Base-by-base conservation (phyloP, 805 yeast genomes). In the Yarrowia keelungensis region DNA sequence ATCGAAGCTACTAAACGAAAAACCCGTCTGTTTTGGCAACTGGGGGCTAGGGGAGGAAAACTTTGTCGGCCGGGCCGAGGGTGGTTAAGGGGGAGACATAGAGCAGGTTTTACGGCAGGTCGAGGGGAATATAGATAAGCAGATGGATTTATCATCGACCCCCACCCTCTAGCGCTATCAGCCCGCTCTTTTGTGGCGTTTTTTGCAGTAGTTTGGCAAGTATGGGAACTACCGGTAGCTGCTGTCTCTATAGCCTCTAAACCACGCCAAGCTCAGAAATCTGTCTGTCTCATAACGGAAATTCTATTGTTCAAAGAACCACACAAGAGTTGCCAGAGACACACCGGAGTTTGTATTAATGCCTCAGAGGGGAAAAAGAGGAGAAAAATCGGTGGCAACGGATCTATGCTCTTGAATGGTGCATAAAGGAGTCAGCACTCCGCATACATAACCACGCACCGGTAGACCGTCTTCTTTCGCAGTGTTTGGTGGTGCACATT, bases 1-100 rank as follows among this genome's bases (percentile, higher is more conserved):
- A 56, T 56, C 62, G 62, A 56, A 56, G 62, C 39, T 41, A 36
- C 62, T 42, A 56, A 56, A 56, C 62, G 46, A 56, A 56, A 41
- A 41, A 38, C 22, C 3, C 14, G 49, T 26, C 41, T 10, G 41
- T 32, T 58, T 42, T 12, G 65, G 36, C 51, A 45, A 15, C 14
- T 22, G 32, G 32, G 32, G 50, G 32, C 46, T 19, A 35, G 49
- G 65, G 42, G 8, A 32, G n/a, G 42, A 43, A 59, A 59, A 43
- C 26, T 45, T 56, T 56, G 35, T 41, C 62, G 47, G 47, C 38
- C 39, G 62, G 62, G 47, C 62, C 62, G 62, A 56, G 62, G 62
- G 39, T 26, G 15, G 9, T 5, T n/a, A 35, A 26, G 32, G 32
- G 32, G 15, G 14, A 10, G 10, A n/a, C 56, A 16, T 36, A 50